Evolutionary conservation across 805 yeast species (phyloP), one percentile per base, ranked within the genome.

Genomic region (Peterozyma xylosa): DNA sequence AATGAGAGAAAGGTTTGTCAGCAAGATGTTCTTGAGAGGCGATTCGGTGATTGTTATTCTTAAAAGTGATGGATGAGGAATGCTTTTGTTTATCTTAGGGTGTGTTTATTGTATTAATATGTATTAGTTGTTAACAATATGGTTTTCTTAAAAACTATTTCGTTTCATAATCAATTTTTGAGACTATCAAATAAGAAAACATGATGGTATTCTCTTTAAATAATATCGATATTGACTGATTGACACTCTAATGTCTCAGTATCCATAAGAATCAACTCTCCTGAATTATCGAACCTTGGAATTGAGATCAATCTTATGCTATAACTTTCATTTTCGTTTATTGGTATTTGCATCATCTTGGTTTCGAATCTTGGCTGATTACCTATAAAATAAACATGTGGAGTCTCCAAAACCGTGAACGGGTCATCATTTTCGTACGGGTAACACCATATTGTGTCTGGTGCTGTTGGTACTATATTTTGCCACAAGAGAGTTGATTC

Each of bases 11-110:
- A 68, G 98, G 54, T 93, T 87, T 58, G 79, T 91, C 3, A 78
- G 89, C 47, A 93, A 93, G 64, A 70, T 93, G 76, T 93, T 93
- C 57, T 68, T 93, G 35, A 74, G 99, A 63, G 99, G 99, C 2
- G 99, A 93, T 62, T 86, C 96, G 0, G 96, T 93, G 16, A 86
- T 93, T 45, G 81, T 93, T 30, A 80, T 93, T 7, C 69, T 86
- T 52, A 80, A 78, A 50, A 66, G 29, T 51, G 43, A 35, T 42
- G 53, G 46, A 33, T 43, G 27, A 21, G 27, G 15, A 29, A 43
- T 16, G 30, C 14, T 18, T 15, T 21, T 27, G n/a, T 11, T 3
- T 18, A 15, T 11, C 7, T 21, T 21, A 7, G 7, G 27, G 27
- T 21, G 27, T 21, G 27, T 21, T 21, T 21, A 21, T 4, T 21